Base-by-base conservation (phyloP, 441 rosid species). In the Capsella rubella region DNA sequence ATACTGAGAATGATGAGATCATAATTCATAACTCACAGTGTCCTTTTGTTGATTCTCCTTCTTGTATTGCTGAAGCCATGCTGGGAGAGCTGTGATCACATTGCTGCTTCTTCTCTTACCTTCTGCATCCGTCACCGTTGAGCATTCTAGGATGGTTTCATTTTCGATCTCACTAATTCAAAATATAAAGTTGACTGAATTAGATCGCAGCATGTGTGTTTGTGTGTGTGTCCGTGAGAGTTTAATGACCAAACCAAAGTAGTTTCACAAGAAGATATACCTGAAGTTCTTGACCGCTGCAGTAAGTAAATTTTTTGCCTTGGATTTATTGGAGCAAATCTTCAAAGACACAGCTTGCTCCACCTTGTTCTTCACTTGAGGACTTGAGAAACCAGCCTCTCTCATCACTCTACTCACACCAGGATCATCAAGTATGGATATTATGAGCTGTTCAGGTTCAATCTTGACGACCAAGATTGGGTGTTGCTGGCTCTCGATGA, bases 401-500 rank as follows among this genome's bases (percentile, higher is more conserved):
- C 84, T 78, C 94, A 89, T 87, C 63, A 89, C 94, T 73, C 89
- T 83, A 71, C 93, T 89, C 28, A 89, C 93, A 49, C 93, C 85
- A 32, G 93, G 93, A 78, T 88, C 93, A 54, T 89, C 91, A 12
- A 89, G 76, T 54, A 89, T 89, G 8, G 94, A 89, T 59, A 89
- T 82, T 15, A 89, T 84, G 12, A 89, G 88, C 75, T 89, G 90
- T 70, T 86, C 87, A 7, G 86, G 67, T 79, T 89, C 91, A 39
- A 89, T 87, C 72, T 89, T 89, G 31, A 87, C 83, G 0, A 89
- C 84, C 59, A 87, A 72, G 6, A 87, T 84, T 8, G 90, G 77
- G 64, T 89, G 90, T 68, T 85, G 88, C 74, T 86, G 92, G 78
- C 75, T 84, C 63, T 89, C 90, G 16, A 84, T 77, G 2, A 87